Evolutionary conservation across 2,329 filamentous ascomycete genomes (phyloP).

Genomic region (Monilinia fructicola): DNA sequence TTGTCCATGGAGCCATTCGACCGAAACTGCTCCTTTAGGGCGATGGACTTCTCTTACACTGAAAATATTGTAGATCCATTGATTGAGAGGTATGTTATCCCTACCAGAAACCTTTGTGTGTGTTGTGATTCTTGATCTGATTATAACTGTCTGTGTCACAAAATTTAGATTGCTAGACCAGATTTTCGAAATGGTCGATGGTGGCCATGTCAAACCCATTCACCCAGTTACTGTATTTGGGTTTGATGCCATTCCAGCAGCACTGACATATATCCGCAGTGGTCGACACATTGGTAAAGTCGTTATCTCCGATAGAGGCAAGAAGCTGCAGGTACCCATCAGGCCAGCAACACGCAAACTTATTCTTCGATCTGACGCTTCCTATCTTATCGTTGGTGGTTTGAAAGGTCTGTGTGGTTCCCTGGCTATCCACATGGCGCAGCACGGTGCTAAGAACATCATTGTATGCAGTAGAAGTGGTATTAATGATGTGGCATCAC

Average conservation of each 20-base stretch:
- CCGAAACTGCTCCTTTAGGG: conserved; percentile 29
- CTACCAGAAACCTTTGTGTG: too few relatives aligned
- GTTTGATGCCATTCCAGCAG: conserved; percentile 36
- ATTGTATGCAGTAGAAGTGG: not conserved
- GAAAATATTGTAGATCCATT: too few relatives aligned
- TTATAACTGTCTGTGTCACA: too few relatives aligned
- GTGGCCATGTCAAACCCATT: conserved; percentile 29
- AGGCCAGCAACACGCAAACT: not conserved
- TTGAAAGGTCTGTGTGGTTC: not conserved
- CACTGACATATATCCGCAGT: conserved; percentile 41
- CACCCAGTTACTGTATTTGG: conserved; percentile 25
- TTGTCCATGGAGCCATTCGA: conserved; percentile 31
- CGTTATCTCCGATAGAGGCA: conserved; percentile 32
- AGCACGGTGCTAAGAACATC: not conserved
- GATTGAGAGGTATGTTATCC: too few relatives aligned
- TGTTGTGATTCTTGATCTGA: too few relatives aligned
- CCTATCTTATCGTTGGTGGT: conserved; percentile 1
- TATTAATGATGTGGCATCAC: not conserved
- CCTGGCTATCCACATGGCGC: not conserved
- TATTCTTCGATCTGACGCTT: not conserved
- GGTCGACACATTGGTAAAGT: conserved; percentile 48
- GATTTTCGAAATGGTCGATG: conserved; percentile 22
- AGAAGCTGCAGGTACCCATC: not conserved
- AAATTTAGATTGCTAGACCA: conserved; percentile 16
- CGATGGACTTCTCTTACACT: conserved; percentile 28